Evolutionary conservation across 2,329 filamentous ascomycete species (phyloP), one percentile per base, ranked within the genome.

Genomic region (Botryotinia calthae): DNA sequence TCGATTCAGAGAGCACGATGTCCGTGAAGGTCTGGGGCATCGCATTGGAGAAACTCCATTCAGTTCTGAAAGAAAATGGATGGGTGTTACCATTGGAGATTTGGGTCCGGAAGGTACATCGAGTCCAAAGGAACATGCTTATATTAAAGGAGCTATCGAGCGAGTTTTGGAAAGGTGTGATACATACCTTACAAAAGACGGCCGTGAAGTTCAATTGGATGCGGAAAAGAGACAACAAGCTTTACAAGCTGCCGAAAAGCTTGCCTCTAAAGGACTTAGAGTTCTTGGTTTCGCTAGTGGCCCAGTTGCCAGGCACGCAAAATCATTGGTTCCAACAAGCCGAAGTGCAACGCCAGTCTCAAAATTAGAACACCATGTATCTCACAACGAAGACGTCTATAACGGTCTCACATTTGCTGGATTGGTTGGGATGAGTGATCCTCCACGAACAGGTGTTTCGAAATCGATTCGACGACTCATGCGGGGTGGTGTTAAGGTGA

Each of bases 61-160:
- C 82, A 98, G 95, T 81, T 99, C 96, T 1, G 94, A 97, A 81
- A 89, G 95, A 73, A 99, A 99, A 82, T 99, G 95, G 95, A 99
- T 99, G 97, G 97, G 97, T 48, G 95, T 98, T 42, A 92, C 94
- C 2, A 93, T 98, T 77, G 90, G 89, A 44, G 83, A 82, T 75
- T 74, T 75, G 42, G 75, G 73, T 31, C 74, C 76, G 10, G 79
- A 80, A 59, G 81, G 75, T 25, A 79, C 71, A 44, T 79, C 75
- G 79, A 82, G 73, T 62, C 72, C 76, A 10, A 89, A 90, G 74
- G 93, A 97, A 79, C 90, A 94, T 76, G 95, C 94, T 0, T 99
- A 98, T 81, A 93, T 98, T 84, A 99, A 99, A 81, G 97, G 96
- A 46, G 93, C 96, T 48, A 86, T 98, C 58, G 96, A 99, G 82